Conservation (phyloP, 345 rosid genomes). For the Murraya koenigii region DNA sequence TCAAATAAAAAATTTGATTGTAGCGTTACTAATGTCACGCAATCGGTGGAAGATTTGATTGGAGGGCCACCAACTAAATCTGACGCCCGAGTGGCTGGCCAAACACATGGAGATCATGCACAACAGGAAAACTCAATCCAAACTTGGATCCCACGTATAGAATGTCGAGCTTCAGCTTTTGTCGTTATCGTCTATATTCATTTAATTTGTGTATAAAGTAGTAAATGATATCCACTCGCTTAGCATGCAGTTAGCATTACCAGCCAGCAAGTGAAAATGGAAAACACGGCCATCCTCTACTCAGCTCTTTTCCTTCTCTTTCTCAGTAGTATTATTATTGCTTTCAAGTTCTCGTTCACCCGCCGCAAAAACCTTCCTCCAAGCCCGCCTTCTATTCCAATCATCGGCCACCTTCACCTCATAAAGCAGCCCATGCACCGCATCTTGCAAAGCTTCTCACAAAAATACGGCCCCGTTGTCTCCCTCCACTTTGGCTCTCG, state of each 20-base stretch:
- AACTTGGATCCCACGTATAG: background rate
- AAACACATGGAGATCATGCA: background rate
- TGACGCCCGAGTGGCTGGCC: too few relatives aligned
- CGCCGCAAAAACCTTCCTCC: conserved; percentile 32
- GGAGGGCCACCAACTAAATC: too few relatives aligned
- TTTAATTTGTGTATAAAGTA: too few relatives aligned
- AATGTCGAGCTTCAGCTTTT: background rate
- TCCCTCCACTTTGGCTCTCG: conserved; percentile 42
- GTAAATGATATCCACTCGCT: background rate
- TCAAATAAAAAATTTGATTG: too few relatives aligned
- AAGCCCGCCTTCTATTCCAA: conserved; percentile 34
- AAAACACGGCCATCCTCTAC: background rate
- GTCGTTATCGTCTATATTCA: background rate
- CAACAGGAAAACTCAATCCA: background rate
- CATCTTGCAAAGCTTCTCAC: conserved; percentile 20
- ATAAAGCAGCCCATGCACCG: conserved; percentile 28
- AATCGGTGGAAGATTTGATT: too few relatives aligned
- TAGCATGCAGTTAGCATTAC: background rate
- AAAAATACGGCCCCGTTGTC: conserved; percentile 40
- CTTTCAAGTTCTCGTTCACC: conserved; percentile 1
- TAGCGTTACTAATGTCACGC: too few relatives aligned
- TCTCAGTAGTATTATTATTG: conserved; percentile 14
- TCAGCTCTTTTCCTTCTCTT: conserved; percentile 1
- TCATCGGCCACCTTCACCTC: conserved; percentile 47
- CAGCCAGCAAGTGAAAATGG: background rate